Conservation (phyloP, 805 yeast genomes). For the Grigorovia jiainica region DNA sequence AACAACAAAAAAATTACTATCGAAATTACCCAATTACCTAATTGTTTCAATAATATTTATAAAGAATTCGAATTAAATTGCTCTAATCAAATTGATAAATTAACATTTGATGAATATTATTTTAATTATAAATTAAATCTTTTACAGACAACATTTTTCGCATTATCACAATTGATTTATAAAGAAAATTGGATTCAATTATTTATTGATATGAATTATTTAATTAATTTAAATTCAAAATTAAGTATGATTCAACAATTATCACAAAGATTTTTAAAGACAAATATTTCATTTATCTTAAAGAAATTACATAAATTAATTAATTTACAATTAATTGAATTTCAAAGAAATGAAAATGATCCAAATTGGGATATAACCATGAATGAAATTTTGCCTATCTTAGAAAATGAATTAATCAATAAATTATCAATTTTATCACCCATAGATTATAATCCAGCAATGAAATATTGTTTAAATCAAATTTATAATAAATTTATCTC, state of each 20-base stretch:
- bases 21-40: slow-evolving; percentile 15
- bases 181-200: slow-evolving; percentile 23
- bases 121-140: slow-evolving; percentile 20
- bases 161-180: slow-evolving; percentile 12
- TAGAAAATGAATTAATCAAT: slow-evolving; percentile 10
- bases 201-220: slow-evolving; percentile 17
- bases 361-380: slow-evolving; percentile 17
- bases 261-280: slow-evolving; percentile 13
- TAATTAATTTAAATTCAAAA: slow-evolving; percentile 3
- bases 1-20: background rate
- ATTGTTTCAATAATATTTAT: slow-evolving; percentile 7
- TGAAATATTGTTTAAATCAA: slow-evolving; percentile 14
- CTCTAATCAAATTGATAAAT: slow-evolving; percentile 7
- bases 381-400: slow-evolving; percentile 16
- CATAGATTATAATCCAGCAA: slow-evolving; percentile 5
- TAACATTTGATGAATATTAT: slow-evolving; percentile 10
- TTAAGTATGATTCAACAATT: slow-evolving; percentile 17
- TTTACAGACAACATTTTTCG: slow-evolving; percentile 22
- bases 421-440: slow-evolving; percentile 11
- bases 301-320: slow-evolving; percentile 9
- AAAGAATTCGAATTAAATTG: slow-evolving; percentile 11
- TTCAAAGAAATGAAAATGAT: slow-evolving; percentile 15
- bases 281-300: slow-evolving; percentile 12
- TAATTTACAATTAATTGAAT: slow-evolving; percentile 13
- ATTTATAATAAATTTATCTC: slow-evolving; percentile 17